Conservation (phyloP, 352 stramenopile species). For the Pythium rishiriense region DNA sequence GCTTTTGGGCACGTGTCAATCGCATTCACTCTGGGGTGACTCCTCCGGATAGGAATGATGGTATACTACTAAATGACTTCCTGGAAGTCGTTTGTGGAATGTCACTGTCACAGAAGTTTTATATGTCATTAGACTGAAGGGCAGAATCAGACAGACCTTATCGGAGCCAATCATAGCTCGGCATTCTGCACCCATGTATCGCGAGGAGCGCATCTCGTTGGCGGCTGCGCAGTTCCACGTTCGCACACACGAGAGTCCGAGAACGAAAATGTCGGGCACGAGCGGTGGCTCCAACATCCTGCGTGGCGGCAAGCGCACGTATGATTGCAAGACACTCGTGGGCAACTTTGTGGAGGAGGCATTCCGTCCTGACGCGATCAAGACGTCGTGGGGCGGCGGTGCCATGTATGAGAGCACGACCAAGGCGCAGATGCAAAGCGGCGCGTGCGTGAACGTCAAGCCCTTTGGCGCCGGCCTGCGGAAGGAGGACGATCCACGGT, state of each 20-base stretch:
- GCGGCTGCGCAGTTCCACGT: too few species aligned
- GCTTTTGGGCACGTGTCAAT: conserved; percentile 7
- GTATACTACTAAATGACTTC: not conserved
- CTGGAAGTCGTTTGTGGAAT: conserved; percentile 1
- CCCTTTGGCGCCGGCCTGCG: conserved; percentile 57
- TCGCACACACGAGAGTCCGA: too few species aligned
- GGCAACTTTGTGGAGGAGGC: conserved; percentile 84
- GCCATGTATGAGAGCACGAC: conserved; percentile 59
- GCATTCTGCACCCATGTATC: conserved; percentile 25
- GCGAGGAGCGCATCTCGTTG: too few species aligned
- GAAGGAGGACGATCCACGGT: conserved; percentile 53
- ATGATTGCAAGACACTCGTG: conserved; percentile 76
- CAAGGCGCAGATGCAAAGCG: conserved; percentile 56
- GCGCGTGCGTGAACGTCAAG: conserved; percentile 31
- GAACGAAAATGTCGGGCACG: conserved; percentile 24
- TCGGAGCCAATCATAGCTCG: conserved; percentile 23
- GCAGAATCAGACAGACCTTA: conserved; percentile 16
- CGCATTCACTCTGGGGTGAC: too few species aligned
- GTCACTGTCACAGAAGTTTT: not conserved
- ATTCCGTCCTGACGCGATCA: conserved; percentile 57
- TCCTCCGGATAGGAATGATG: not conserved
- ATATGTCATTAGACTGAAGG: too few species aligned
- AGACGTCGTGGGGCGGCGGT: conserved; percentile 40
- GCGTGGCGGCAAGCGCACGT: conserved; percentile 73
- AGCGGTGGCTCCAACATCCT: conserved; percentile 81